Percentiles rank a stretch among this genome's conserved stretches.
phyloP scores from a whole-genome alignment of 495 filamentous ascomycete species.

The Neurospora intermedia region DNA sequence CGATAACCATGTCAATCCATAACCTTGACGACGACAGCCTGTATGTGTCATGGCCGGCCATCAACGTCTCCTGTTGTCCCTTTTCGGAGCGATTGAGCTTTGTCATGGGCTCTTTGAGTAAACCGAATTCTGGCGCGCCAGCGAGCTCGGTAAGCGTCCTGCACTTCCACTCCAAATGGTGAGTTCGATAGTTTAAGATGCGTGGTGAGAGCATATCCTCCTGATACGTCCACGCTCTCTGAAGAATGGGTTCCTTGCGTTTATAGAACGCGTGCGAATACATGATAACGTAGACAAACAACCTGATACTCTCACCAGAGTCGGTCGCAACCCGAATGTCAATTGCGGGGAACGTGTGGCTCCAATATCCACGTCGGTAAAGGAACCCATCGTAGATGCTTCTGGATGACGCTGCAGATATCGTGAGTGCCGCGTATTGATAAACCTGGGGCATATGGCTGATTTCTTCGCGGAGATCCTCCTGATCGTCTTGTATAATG shows the following conservation, averaged over 20 bases:
- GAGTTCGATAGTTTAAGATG: background rate
- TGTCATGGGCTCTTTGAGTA: background rate
- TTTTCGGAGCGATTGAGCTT: background rate
- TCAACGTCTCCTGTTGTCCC: background rate
- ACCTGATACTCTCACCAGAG: background rate
- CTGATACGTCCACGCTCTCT: background rate
- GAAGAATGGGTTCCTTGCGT: background rate
- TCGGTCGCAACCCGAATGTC: background rate
- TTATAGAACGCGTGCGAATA: background rate
- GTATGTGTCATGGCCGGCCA: background rate
- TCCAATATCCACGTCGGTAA: background rate
- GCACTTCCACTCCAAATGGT: background rate
- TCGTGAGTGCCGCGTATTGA: background rate
- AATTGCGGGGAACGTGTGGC: background rate
- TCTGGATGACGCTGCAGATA: background rate
- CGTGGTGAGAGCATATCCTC: background rate
- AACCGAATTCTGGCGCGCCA: background rate
- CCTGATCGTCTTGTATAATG: background rate
- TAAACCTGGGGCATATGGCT: conserved; percentile 1
- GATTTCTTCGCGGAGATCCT: background rate
- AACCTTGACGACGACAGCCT: background rate
- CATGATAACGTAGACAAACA: background rate
- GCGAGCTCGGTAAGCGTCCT: background rate
- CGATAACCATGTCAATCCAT: background rate
- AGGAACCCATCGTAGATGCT: background rate